Percentiles rank a stretch among this genome's conserved stretches.
These are phyloP conservation scores for Dujonia santamariae DNA, from an alignment of 1,139 yeast species.

Conservation along the genomic window DNA sequence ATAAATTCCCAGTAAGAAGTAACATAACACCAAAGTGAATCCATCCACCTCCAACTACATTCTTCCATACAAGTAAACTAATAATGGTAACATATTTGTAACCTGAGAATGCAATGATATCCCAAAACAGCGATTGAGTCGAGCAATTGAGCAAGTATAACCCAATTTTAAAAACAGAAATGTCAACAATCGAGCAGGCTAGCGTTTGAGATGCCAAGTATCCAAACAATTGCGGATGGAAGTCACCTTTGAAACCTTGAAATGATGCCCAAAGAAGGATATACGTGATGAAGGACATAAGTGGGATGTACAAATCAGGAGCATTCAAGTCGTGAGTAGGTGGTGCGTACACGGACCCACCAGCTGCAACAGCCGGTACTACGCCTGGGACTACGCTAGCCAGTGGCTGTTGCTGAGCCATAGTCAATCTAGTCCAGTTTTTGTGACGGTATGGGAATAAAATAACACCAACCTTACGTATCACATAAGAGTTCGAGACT, in stretches of 20 bases:
- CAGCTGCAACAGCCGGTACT: conserved; percentile 25
- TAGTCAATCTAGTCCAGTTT: conserved; percentile 67
- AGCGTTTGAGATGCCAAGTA: conserved; percentile 86
- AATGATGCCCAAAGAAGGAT: conserved; percentile 80
- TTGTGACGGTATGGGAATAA: conserved; percentile 84
- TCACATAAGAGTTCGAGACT: conserved; percentile 85
- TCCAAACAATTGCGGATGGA: conserved; percentile 92
- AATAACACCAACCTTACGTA: conserved; percentile 67
- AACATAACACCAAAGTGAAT: conserved; percentile 40
- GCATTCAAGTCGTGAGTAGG: conserved; percentile 87
- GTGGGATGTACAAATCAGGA: conserved; percentile 94
- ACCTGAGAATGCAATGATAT: conserved; percentile 85
- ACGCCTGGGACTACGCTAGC: conserved; percentile 16
- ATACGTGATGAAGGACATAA: conserved; percentile 90
- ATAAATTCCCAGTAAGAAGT: conserved; percentile 48
- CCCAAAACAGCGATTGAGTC: conserved; percentile 63
- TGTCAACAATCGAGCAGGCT: conserved; percentile 78
- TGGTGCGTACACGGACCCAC: conserved; percentile 53
- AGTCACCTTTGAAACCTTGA: conserved; percentile 85
- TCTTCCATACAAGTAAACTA: conserved; percentile 49
- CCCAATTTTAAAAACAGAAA: conserved; percentile 41
- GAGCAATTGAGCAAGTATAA: conserved; percentile 48
- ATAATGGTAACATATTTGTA: conserved; percentile 88
- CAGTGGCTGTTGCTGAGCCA: conserved; percentile 24
- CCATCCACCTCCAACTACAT: conserved; percentile 33